phyloP scores from a whole-genome alignment of 2,329 filamentous ascomycete genomes.

The Ciborinia camelliae region DNA sequence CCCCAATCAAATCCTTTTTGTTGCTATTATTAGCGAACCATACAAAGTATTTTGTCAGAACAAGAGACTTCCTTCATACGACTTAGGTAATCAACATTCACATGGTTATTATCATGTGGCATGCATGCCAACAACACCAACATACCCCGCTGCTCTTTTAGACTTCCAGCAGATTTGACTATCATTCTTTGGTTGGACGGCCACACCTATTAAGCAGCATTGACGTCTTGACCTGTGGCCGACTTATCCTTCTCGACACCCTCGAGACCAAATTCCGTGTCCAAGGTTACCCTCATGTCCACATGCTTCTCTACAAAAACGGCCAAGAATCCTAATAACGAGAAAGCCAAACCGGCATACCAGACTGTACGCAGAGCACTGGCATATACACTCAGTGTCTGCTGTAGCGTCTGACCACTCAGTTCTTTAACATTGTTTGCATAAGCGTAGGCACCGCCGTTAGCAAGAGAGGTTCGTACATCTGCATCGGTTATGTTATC shows the following conservation, averaged over 20 bases:
- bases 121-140: no score
- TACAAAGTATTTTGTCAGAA: no score
- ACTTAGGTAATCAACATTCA: no score
- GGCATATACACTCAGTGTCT: neutral
- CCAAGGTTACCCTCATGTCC: neutral
- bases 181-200: neutral
- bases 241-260: neutral
- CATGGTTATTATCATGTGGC: no score
- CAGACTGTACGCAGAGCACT: neutral
- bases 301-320: constrained; percentile 10
- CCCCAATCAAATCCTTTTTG: no score
- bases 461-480: neutral
- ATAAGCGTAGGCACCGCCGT: constrained; percentile 1
- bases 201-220: neutral
- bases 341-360: neutral
- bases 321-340: neutral
- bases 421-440: neutral
- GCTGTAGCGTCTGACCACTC: no score
- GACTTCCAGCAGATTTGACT: neutral
- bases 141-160: neutral
- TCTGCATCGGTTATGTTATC: neutral
- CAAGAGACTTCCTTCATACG: no score
- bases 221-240: neutral
- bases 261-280: constrained; percentile 15
- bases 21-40: no score